Percentiles rank a stretch among this genome's conserved stretches.
These are phyloP conservation scores for Haplographium delicatum DNA, from an alignment of 495 filamentous ascomycete species.

Conservation along the genomic window DNA sequence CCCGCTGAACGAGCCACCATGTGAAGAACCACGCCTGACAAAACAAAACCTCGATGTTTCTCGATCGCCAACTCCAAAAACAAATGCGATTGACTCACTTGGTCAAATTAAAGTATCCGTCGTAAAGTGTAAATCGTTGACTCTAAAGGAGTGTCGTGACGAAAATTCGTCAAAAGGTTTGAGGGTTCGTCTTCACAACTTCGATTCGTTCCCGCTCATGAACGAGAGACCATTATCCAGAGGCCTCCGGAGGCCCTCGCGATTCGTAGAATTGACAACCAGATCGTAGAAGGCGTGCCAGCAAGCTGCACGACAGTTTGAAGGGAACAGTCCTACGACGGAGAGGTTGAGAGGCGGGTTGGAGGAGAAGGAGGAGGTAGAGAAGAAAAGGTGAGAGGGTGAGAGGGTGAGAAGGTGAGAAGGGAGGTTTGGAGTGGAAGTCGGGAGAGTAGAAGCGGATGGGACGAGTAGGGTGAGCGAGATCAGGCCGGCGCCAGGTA, in stretches of 20 bases:
- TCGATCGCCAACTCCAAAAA: neutral
- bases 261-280: constrained; percentile 8
- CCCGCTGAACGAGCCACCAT: constrained; percentile 4
- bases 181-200: constrained; percentile 14
- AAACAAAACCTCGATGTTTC: constrained; percentile 26
- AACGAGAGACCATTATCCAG: constrained; percentile 26
- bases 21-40: no score
- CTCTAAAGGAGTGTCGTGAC: constrained; percentile 44
- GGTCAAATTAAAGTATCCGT: constrained; percentile 21
- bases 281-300: constrained; percentile 13
- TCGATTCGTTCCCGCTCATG: constrained; percentile 18
- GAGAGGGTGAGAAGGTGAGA: neutral
- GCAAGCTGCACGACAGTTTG: constrained; percentile 22
- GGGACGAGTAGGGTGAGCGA: no score
- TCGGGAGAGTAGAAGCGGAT: no score
- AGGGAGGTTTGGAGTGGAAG: no score
- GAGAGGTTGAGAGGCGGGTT: constrained; percentile 2
- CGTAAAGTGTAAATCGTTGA: constrained; percentile 18
- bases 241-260: constrained; percentile 27
- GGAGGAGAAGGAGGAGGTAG: constrained; percentile 2
- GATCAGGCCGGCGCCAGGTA: no score
- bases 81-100: constrained; percentile 20
- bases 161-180: constrained; percentile 28
- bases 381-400: constrained; percentile 5
- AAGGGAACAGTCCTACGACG: neutral